These are phyloP conservation scores for Lippia alba DNA, from an alignment of 305 asterid species.

Conservation along the genomic window DNA sequence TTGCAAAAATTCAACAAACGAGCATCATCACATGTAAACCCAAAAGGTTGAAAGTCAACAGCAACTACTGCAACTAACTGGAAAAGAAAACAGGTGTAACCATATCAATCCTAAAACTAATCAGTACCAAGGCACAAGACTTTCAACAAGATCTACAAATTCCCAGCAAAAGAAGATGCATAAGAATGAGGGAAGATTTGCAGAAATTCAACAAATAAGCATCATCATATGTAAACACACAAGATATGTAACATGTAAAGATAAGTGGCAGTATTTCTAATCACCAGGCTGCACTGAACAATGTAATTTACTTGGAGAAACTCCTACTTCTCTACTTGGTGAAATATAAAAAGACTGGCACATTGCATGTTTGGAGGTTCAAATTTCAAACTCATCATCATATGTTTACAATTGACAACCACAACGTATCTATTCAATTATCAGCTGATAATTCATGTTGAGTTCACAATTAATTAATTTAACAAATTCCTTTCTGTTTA, in stretches of 20 bases:
- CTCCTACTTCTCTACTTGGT: not conserved
- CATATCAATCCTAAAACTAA: not conserved
- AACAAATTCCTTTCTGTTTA: not conserved
- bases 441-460: not conserved
- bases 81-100: not conserved
- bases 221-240: not conserved
- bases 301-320: not conserved
- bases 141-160: not conserved
- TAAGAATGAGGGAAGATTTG: not conserved
- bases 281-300: slow-evolving; percentile 8
- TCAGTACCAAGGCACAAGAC: not conserved
- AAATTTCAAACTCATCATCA: slow-evolving; percentile 4
- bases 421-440: not conserved
- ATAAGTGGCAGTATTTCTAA: slow-evolving; percentile 3
- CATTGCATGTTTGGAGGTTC: slow-evolving; percentile 4
- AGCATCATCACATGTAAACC: too few species aligned
- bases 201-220: slow-evolving; percentile 16
- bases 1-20: too few species aligned
- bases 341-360: not conserved
- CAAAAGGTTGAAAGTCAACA: too few species aligned
- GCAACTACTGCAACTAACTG: too few species aligned
- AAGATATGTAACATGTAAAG: not conserved
- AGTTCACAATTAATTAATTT: not conserved
- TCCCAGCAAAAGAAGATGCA: not conserved
- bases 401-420: slow-evolving; percentile 1